Conservation (phyloP, 768 basidiomycete species). For the Botryobasidium botryosum region DNA sequence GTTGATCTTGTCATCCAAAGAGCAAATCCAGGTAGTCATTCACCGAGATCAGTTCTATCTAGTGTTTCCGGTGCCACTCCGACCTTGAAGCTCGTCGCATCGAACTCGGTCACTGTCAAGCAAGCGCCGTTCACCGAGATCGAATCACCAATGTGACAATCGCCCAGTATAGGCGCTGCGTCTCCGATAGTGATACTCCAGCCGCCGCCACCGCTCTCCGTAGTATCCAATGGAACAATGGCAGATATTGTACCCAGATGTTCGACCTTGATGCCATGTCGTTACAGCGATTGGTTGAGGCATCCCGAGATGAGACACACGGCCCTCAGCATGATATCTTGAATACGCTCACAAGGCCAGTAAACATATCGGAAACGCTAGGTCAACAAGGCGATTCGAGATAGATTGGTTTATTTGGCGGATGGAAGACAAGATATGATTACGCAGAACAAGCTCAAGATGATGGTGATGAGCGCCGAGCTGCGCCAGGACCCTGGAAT, state of each 20-base stretch:
- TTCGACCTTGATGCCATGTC: no score
- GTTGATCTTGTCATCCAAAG: neutral
- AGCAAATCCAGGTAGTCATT: conserved; percentile 12
- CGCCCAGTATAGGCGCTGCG: conserved; percentile 54
- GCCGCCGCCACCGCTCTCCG: conserved; percentile 43
- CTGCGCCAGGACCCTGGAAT: no score
- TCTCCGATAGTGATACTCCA: conserved; percentile 68
- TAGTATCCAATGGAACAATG: conserved; percentile 28
- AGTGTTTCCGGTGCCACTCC: conserved; percentile 95
- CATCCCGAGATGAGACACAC: no score
- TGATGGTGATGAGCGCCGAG: no score
- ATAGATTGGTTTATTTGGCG: no score
- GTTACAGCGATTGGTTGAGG: no score
- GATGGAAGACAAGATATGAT: no score
- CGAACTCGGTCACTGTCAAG: conserved; percentile 79
- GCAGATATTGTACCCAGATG: conserved; percentile 61
- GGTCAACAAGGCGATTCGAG: no score
- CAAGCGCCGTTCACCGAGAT: conserved; percentile 83
- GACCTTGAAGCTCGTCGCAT: conserved; percentile 53
- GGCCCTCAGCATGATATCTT: no score
- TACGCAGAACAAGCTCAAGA: no score
- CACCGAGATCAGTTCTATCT: conserved; percentile 78
- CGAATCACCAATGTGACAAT: conserved; percentile 88
- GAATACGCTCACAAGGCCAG: no score
- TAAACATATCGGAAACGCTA: no score